Conservation (phyloP, 1,139 yeast genomes). For the Wickerhamiella infanticola region DNA sequence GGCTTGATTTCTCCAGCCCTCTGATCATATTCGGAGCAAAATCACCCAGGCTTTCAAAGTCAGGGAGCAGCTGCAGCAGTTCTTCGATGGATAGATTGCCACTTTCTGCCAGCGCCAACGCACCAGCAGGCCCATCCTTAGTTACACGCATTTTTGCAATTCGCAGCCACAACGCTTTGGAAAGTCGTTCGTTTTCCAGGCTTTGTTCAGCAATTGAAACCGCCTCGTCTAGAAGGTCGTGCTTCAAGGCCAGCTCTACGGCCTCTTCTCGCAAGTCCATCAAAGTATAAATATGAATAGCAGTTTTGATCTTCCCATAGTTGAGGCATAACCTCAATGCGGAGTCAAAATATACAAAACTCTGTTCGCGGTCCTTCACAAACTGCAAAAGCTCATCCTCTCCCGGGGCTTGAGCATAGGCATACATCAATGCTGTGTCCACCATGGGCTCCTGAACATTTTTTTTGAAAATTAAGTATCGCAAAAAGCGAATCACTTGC, state of each 20-base stretch:
- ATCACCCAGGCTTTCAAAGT: slow-evolving; percentile 63
- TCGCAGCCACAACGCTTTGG: slow-evolving; percentile 64
- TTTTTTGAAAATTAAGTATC: slow-evolving; percentile 41
- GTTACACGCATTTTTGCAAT: slow-evolving; percentile 27
- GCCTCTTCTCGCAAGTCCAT: slow-evolving; percentile 70
- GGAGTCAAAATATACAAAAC: slow-evolving; percentile 49
- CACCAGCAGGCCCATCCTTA: slow-evolving; percentile 20
- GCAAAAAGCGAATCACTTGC: slow-evolving; percentile 51
- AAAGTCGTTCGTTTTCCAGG: slow-evolving; percentile 30
- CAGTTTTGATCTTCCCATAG: slow-evolving; percentile 43
- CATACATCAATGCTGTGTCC: slow-evolving; percentile 58
- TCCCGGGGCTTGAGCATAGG: slow-evolving; percentile 42
- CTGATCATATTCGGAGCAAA: slow-evolving; percentile 71
- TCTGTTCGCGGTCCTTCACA: slow-evolving; percentile 25
- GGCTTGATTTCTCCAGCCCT: slow-evolving; percentile 60
- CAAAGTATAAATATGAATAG: slow-evolving; percentile 54
- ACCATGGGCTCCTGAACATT: slow-evolving; percentile 36
- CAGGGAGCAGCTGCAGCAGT: slow-evolving; percentile 70
- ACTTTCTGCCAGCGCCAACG: slow-evolving; percentile 26
- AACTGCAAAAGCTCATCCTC: slow-evolving; percentile 33
- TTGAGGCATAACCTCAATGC: slow-evolving; percentile 59
- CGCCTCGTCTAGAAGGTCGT: slow-evolving; percentile 49
- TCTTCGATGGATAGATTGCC: slow-evolving; percentile 63
- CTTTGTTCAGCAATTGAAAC: slow-evolving; percentile 40
- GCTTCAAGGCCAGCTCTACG: slow-evolving; percentile 49